Evolutionary conservation across 306 rosid genomes (phyloP).

Genomic region (Quercus berberidifolia): DNA sequence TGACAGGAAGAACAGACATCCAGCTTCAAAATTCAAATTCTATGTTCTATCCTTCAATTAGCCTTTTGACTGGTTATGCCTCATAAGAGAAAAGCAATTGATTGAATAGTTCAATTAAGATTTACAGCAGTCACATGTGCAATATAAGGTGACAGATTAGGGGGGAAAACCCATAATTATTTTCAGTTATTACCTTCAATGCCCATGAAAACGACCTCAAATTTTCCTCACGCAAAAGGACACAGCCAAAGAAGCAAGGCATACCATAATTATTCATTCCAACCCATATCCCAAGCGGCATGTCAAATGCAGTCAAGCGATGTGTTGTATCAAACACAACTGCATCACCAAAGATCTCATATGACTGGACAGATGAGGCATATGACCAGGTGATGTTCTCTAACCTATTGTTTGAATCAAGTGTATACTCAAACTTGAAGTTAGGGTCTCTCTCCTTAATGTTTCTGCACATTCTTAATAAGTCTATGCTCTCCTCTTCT

Average conservation of each 20-base stretch:
- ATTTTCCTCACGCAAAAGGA: conserved; percentile 78
- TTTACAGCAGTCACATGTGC: conserved; percentile 2
- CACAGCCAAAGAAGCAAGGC: conserved; percentile 98
- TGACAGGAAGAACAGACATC: neutral
- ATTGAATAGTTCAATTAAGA: conserved; percentile 8
- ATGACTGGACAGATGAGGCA: conserved; percentile 81
- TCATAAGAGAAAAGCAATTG: neutral
- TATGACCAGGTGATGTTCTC: conserved; percentile 95
- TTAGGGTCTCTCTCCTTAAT: conserved; percentile 85
- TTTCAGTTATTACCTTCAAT: conserved; percentile 58
- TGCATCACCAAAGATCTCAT: conserved; percentile 84
- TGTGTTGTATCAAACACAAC: conserved; percentile 95
- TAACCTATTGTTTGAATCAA: conserved; percentile 68
- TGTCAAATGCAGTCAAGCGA: conserved; percentile 83
- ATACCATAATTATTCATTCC: conserved; percentile 94
- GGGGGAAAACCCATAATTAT: conserved; percentile 2
- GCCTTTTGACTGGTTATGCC: conserved; percentile 5
- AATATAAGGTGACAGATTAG: neutral
- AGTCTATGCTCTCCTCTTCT: conserved; percentile 83
- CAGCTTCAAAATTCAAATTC: neutral
- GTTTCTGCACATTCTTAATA: conserved; percentile 82
- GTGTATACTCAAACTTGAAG: conserved; percentile 82
- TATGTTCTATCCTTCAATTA: neutral
- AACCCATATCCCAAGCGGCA: conserved; percentile 96
- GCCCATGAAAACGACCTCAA: conserved; percentile 87